phyloP scores from a whole-genome alignment of 78 protist species.

The Dictyostelium firmibasis region DNA sequence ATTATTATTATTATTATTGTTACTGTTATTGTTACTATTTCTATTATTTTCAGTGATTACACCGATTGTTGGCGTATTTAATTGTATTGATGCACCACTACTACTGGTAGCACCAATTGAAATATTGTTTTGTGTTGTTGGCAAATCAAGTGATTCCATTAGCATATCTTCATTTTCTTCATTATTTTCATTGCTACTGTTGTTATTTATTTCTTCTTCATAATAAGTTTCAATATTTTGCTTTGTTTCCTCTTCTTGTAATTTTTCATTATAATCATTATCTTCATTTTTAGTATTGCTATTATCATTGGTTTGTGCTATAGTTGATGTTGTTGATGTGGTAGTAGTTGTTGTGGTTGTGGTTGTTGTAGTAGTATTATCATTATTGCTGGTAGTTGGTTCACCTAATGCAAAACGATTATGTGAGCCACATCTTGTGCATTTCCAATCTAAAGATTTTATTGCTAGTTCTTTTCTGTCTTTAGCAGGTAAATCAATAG shows the following conservation, averaged over 20 bases:
- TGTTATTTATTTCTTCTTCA: background rate
- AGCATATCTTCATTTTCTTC: background rate
- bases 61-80: background rate
- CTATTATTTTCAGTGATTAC: background rate
- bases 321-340: background rate
- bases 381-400: background rate
- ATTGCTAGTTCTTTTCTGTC: conserved; percentile 78
- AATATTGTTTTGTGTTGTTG: background rate
- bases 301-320: background rate
- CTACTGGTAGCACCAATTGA: background rate
- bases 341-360: background rate
- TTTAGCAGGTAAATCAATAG: conserved; percentile 84
- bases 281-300: background rate
- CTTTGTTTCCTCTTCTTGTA: background rate
- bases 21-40: background rate
- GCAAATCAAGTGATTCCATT: background rate
- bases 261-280: background rate
- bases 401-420: conserved; percentile 44
- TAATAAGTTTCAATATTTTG: background rate
- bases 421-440: conserved; percentile 66
- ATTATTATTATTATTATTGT: background rate
- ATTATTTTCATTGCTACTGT: background rate
- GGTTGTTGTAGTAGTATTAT: background rate
- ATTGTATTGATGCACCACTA: background rate
- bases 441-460: conserved; percentile 74